Base-by-base conservation (phyloP, 2,329 filamentous ascomycete genomes). In the Diaporthe nobilis region DNA sequence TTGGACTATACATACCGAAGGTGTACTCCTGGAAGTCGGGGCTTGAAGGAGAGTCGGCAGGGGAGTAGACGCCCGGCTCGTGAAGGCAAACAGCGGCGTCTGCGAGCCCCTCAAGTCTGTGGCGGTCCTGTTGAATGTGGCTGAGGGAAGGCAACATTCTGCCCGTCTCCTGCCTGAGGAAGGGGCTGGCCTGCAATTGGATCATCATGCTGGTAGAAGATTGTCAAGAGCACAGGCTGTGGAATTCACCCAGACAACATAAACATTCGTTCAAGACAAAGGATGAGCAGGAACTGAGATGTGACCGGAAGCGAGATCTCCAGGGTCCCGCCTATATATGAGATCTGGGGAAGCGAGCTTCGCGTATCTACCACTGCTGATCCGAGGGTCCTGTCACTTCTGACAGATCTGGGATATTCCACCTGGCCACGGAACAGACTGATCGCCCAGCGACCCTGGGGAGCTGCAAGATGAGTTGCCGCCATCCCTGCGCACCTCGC, bases 401-500 rank as follows among this genome's bases (percentile, higher is more conserved):
- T 77, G 76, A 77, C 57, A 47, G 47, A 75, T 77, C 55, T 75
- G 25, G 57, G 55, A 37, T 44, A 25, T 71, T 60, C 63, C 68
- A 58, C 70, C 55, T 70, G 49, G 60, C 44, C 49, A 37, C 57
- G 17, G 65, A 55, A 53, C 68, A 58, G 60, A 37, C 28, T 65
- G 75, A 75, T 71, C 73, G 63, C 47, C 75, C 37, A 39, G 31
- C 20, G 17, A 15, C 31, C 31, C 34, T 73, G 25, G 75, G 73
- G 58, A 68, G 71, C 74, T 77, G 73, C 68, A 61, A 49, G 63
- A 60, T 67, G 39, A 28, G 34, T 34, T 20, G 31, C 31, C 31
- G 49, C 67, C 55, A 77, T 73, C 73, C 76, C 75, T 75, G 76
- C 34, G 39, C 31, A 71, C 28, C 70, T 71, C 60, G 73, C 71